phyloP scores from a whole-genome alignment of 768 basidiomycete species.

The Suillus spraguei region DNA sequence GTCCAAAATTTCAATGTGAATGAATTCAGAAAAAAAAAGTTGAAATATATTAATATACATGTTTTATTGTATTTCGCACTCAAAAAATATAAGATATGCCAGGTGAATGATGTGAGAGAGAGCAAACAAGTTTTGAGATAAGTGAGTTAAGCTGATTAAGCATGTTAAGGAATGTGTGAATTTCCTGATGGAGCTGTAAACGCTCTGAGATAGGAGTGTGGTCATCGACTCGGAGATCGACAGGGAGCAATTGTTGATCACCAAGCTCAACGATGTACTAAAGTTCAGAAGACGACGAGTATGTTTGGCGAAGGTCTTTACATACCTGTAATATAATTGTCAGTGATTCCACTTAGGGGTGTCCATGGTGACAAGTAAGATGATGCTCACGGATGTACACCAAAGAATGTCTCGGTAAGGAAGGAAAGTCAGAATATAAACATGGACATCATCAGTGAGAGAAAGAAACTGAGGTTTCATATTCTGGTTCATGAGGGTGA shows the following conservation, averaged over 20 bases:
- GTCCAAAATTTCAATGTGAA: too few species aligned
- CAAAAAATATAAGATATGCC: too few species aligned
- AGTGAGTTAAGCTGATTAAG: too few species aligned
- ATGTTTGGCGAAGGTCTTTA: background rate
- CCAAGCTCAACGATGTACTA: background rate
- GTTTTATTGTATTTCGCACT: too few species aligned
- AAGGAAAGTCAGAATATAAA: background rate
- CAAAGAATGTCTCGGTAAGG: background rate
- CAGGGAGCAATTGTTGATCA: background rate
- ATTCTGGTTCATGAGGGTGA: background rate
- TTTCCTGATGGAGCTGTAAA: too few species aligned
- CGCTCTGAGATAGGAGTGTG: background rate
- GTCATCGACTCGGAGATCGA: background rate
- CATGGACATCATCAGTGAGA: background rate
- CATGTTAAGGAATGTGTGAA: too few species aligned
- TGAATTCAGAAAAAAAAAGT: too few species aligned
- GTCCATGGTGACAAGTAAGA: background rate
- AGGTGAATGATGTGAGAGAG: too few species aligned
- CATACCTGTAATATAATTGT: background rate
- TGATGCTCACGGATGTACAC: background rate
- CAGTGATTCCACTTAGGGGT: background rate
- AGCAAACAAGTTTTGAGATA: too few species aligned
- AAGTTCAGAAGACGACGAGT: conserved; percentile 1
- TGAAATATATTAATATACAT: too few species aligned
- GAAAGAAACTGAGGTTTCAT: too few species aligned